These are phyloP conservation scores for Cymbidium sinense DNA, from an alignment of 106 monocot genomes.

Conservation along the genomic window DNA sequence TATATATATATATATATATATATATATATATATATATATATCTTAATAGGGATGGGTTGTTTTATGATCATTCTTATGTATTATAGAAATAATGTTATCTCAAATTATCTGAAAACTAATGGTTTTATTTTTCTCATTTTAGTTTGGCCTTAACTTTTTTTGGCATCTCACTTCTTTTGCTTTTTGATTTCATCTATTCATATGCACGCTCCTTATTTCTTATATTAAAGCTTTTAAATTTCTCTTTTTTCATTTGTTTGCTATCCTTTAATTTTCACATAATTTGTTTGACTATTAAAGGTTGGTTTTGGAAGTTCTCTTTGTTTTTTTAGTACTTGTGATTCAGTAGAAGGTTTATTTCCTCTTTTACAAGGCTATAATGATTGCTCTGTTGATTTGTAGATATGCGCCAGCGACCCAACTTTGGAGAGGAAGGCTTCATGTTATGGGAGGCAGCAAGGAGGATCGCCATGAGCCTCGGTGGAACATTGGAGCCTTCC, in stretches of 20 bases:
- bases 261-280: background rate
- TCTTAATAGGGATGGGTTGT: background rate
- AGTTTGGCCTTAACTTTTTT: background rate
- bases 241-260: background rate
- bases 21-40: too few relatives aligned
- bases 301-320: background rate
- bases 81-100: background rate
- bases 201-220: background rate
- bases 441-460: slow-evolving; percentile 98
- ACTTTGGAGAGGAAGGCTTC: slow-evolving; percentile 92
- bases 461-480: slow-evolving; percentile 77
- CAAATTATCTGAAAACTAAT: background rate
- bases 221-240: background rate
- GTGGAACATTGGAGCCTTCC: slow-evolving; percentile 90
- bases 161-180: background rate
- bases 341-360: background rate
- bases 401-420: slow-evolving; percentile 98
- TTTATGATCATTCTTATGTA: background rate
- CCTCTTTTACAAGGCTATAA: background rate
- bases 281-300: background rate
- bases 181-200: background rate
- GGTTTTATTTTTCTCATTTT: background rate
- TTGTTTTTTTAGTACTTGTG: background rate
- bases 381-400: background rate
- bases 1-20: too few relatives aligned